A percentile compares a stretch with the other conserved stretches of the same genome.
Conservation (phyloP, 345 rosid species). For the Firmiana major region DNA sequence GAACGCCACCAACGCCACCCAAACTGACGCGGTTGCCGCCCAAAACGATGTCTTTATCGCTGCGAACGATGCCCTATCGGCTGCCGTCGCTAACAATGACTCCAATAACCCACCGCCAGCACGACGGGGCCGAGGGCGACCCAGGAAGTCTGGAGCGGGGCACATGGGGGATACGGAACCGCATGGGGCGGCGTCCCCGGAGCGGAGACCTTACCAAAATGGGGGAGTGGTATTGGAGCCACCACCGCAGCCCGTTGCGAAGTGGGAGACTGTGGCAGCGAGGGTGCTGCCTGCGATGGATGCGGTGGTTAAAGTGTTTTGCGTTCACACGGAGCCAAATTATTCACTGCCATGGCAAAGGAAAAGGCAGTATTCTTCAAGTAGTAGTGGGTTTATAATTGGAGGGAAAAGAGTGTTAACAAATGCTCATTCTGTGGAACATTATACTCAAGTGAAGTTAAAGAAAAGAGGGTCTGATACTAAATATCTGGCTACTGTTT, state of each 20-base stretch:
- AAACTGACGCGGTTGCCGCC: constrained; percentile 18
- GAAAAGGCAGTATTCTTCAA: constrained; percentile 81
- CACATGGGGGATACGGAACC: constrained; percentile 28
- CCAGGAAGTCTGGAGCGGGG: constrained; percentile 31
- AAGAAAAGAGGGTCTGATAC: constrained; percentile 92
- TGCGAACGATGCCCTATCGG: constrained; percentile 26
- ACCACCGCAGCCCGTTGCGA: constrained; percentile 31
- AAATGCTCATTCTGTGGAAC: constrained; percentile 93
- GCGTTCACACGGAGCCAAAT: constrained; percentile 91
- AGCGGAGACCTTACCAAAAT: constrained; percentile 22
- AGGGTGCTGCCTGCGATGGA: constrained; percentile 50
- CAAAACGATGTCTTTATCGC: constrained; percentile 21
- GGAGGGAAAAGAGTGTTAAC: constrained; percentile 77
- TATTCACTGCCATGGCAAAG: constrained; percentile 92
- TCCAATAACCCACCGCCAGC: constrained; percentile 31
- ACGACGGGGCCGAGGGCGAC: constrained; percentile 47
- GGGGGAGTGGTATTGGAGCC: constrained; percentile 17
- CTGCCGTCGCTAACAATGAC: constrained; percentile 24
- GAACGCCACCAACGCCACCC: constrained; percentile 10
- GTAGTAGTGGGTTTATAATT: constrained; percentile 78
- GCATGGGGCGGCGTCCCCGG: constrained; percentile 23
- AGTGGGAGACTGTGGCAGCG: constrained; percentile 65
- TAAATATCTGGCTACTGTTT: constrained; percentile 81
- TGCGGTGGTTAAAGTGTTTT: constrained; percentile 88
- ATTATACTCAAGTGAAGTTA: constrained; percentile 85